Conservation (phyloP, 345 rosid species). For the Trapa bicornis region DNA sequence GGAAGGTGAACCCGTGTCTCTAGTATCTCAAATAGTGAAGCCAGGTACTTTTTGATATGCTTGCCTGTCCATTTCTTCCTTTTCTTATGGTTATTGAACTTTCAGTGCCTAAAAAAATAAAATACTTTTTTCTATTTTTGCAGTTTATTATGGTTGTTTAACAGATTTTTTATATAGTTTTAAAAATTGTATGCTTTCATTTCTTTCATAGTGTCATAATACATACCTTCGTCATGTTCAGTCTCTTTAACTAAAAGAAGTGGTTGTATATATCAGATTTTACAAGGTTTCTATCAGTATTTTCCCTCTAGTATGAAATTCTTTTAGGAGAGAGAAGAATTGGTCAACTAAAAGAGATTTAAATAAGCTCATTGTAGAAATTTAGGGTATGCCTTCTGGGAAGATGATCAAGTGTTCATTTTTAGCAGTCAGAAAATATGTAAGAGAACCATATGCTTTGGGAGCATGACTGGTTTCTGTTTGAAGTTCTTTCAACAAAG, state of each 20-base stretch:
- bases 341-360: too few relatives aligned
- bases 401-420: too few relatives aligned
- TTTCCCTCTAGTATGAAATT: too few relatives aligned
- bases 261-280: neutral
- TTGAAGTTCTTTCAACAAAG: too few relatives aligned
- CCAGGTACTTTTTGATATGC: conserved; percentile 40
- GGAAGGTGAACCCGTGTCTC: conserved; percentile 67
- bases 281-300: neutral
- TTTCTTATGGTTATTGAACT: neutral
- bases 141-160: neutral
- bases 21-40: conserved; percentile 47
- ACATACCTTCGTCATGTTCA: neutral
- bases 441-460: too few relatives aligned
- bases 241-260: neutral
- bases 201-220: neutral
- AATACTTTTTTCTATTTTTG: neutral
- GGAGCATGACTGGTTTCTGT: too few relatives aligned
- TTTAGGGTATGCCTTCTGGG: too few relatives aligned
- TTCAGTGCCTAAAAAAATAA: neutral
- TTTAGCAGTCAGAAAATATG: too few relatives aligned
- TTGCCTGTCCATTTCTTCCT: neutral
- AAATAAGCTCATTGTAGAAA: too few relatives aligned
- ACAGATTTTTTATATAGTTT: neutral
- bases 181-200: neutral
- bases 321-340: too few relatives aligned